A percentile compares a stretch with the other conserved stretches of the same genome.
Evolutionary conservation across 176 grass and related monocot genomes (phyloP).

Genomic region (Pontederia crassipes): DNA sequence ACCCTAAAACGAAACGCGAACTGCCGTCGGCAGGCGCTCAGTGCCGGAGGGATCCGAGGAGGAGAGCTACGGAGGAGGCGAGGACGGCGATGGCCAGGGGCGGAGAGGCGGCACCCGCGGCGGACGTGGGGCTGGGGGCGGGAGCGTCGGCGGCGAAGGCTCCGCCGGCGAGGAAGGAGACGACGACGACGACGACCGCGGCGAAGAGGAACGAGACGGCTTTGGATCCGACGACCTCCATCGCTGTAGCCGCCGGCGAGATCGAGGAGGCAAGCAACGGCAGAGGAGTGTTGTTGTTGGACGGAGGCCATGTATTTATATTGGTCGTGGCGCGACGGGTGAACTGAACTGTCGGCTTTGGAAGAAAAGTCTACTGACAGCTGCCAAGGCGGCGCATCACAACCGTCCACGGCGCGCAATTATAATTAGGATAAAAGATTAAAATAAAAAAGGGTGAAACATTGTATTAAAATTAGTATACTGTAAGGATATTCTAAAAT

Average conservation of each 20-base stretch:
- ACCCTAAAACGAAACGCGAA: constrained; percentile 1
- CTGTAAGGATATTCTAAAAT: too few species aligned
- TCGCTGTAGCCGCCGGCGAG: background rate
- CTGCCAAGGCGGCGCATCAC: too few species aligned
- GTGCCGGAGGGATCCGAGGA: constrained; percentile 36
- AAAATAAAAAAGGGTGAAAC: too few species aligned
- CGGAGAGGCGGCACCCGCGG: constrained; percentile 19
- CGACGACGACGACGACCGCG: constrained; percentile 22
- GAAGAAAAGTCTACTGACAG: too few species aligned
- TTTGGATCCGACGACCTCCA: background rate
- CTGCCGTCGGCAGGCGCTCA: constrained; percentile 16
- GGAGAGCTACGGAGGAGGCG: constrained; percentile 50
- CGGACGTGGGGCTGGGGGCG: constrained; percentile 62
- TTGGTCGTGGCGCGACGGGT: too few species aligned
- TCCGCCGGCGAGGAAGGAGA: constrained; percentile 25
- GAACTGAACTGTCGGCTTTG: too few species aligned
- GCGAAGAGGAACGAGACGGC: background rate
- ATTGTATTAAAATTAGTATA: too few species aligned
- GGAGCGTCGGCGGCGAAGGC: constrained; percentile 51
- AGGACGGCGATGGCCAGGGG: constrained; percentile 33
- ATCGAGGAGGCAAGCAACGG: too few species aligned
- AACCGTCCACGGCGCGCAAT: too few species aligned
- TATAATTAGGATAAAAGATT: too few species aligned
- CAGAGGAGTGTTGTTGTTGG: too few species aligned
- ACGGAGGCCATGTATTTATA: too few species aligned